These are phyloP conservation scores for Russula lepida DNA, from an alignment of 768 basidiomycete genomes.

Conservation along the genomic window DNA sequence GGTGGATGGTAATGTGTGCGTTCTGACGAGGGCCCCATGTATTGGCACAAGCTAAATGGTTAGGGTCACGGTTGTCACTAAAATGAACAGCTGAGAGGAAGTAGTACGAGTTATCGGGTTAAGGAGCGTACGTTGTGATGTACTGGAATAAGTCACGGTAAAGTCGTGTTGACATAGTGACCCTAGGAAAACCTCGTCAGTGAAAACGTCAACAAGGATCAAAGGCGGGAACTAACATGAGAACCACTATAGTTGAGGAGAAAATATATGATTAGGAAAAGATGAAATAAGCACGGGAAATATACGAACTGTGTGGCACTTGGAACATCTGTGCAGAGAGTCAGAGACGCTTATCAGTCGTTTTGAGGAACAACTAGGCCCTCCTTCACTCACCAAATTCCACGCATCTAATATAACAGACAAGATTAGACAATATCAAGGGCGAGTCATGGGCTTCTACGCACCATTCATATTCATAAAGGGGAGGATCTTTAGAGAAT, in stretches of 20 bases:
- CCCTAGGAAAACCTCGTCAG: not conserved
- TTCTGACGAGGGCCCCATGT: not conserved
- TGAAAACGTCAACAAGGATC: not conserved
- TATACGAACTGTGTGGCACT: conserved; percentile 14
- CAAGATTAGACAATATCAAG: not conserved
- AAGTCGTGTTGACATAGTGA: conserved; percentile 8
- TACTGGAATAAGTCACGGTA: conserved; percentile 15
- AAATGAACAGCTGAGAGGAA: not conserved
- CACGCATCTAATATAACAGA: not conserved
- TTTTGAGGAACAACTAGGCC: not conserved
- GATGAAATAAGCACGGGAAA: not conserved
- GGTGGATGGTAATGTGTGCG: conserved; percentile 8
- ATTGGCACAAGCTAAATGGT: not conserved
- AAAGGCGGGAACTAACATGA: not conserved
- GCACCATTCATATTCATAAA: conserved; percentile 5
- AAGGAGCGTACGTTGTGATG: not conserved
- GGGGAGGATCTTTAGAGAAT: not conserved
- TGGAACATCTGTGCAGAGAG: conserved; percentile 8
- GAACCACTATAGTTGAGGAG: not conserved
- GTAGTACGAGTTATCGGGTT: not conserved
- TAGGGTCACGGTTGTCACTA: not conserved
- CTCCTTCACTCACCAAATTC: not conserved
- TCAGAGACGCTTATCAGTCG: too few relatives aligned
- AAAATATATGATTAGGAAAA: not conserved
- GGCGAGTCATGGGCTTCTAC: not conserved